phyloP scores from a whole-genome alignment of 805 yeast species.

The Metschnikowia rubicola region DNA sequence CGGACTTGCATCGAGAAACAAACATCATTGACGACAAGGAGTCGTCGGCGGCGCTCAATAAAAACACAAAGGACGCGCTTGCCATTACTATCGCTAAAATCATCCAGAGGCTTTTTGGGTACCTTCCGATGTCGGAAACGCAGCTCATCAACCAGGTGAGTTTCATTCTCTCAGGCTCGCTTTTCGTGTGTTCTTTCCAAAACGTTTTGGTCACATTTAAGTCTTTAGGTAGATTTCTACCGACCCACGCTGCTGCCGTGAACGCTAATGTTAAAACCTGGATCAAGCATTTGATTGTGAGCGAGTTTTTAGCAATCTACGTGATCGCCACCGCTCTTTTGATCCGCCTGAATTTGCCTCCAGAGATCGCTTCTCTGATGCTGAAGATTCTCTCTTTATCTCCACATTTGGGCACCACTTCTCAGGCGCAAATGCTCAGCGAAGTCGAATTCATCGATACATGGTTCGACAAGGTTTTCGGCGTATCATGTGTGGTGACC shows the following conservation, averaged over 20 bases:
- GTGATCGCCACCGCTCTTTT: constrained; percentile 50
- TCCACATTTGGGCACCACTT: constrained; percentile 13
- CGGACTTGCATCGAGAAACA: constrained; percentile 10
- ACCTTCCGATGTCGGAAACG: constrained; percentile 32
- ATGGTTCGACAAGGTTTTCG: constrained; percentile 54
- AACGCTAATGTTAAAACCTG: constrained; percentile 21
- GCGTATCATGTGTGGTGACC: constrained; percentile 38
- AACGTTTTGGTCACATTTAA: constrained; percentile 61
- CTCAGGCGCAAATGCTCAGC: constrained; percentile 21
- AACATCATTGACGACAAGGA: constrained; percentile 11
- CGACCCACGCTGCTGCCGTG: constrained; percentile 19
- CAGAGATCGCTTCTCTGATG: constrained; percentile 40
- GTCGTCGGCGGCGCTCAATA: constrained; percentile 9
- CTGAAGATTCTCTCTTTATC: constrained; percentile 37
- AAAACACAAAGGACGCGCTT: constrained; percentile 40
- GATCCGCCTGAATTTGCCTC: constrained; percentile 47
- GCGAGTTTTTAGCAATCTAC: constrained; percentile 49
- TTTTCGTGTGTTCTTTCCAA: constrained; percentile 62
- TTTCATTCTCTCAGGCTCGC: constrained; percentile 52
- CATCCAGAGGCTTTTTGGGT: constrained; percentile 24
- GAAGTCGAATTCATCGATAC: constrained; percentile 47
- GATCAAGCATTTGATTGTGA: constrained; percentile 36
- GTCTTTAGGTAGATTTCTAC: constrained; percentile 40
- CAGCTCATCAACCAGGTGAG: constrained; percentile 45
- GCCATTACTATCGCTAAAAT: constrained; percentile 47